Base-by-base conservation (phyloP, 2,329 filamentous ascomycete species). In the Calycina herbarum region DNA sequence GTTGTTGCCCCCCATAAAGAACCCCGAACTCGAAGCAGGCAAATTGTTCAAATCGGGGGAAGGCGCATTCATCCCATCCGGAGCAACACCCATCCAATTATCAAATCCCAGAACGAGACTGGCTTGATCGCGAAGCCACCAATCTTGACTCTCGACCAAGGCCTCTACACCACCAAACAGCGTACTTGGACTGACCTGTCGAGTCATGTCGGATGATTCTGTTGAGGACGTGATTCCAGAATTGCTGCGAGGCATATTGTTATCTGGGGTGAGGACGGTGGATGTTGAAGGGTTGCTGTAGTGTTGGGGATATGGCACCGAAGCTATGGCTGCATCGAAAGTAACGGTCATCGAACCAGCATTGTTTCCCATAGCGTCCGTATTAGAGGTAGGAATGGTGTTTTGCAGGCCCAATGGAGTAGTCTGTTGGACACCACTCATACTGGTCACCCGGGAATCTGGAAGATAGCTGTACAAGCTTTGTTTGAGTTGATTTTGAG, bases 51-150 rank as follows among this genome's bases (percentile, higher is more conserved):
- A 27, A 7, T 65, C 60, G 42, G 64, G 57, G 40, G 62, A 62
- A 17, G 57, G 15, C 11, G 31, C 29, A 51, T 17, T 40, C 27
- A 40, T 45, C 48, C 31, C 59, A 20, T 24, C 48, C 17, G 29
- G 51, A 20, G 56, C 56, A 4, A 57, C 62, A 4, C 64, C 69
- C 63, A 79, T 79, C 87, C 87, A 90, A 63, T 87, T 88, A 31
- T 84, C 87, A 68, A 90, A 85, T 1, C 87, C 87, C 3, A 83
- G 75, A 0, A 85, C 86, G 3, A 90, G 77, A 60, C 85, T 83
- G 20, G 80, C 82, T 71, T 90, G 86, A 71, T 91, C 88, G 42
- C 82, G 79, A 63, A 87, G 80, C 81, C 86, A 88, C 85, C 85
- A 88, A 70, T 89, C 85, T 67, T 89, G 86, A 59, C 84, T 85